Percentiles rank a stretch among this genome's conserved stretches.
Conservation (phyloP, 345 rosid genomes). For the Xanthoceras sorbifolium region DNA sequence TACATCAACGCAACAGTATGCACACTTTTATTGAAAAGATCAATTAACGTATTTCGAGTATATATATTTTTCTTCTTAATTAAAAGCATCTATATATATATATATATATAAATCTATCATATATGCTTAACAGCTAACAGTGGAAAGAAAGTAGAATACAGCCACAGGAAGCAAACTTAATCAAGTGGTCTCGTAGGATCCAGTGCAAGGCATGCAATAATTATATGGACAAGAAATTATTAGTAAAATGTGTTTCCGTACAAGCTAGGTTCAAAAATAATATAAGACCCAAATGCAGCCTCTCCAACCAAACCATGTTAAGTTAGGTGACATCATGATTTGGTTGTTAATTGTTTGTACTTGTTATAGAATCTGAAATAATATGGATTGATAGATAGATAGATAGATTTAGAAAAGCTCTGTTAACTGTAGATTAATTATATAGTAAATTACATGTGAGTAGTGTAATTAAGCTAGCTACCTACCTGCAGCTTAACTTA, state of each 20-base stretch:
- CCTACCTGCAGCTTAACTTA: neutral
- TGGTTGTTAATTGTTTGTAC: neutral
- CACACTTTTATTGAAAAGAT: no score
- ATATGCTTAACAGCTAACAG: neutral
- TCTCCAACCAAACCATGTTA: constrained; percentile 2
- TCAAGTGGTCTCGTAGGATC: neutral
- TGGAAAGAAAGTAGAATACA: neutral
- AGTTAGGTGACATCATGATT: constrained; percentile 20
- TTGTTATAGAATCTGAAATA: neutral
- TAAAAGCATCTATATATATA: no score
- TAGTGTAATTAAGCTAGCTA: neutral
- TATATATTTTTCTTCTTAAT: no score
- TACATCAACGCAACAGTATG: neutral
- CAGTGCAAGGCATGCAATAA: neutral
- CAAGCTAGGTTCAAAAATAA: no score
- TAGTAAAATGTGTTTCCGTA: neutral
- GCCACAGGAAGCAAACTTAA: neutral
- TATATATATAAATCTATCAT: no score
- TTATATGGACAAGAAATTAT: neutral
- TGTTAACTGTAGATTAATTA: neutral
- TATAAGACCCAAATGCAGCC: neutral
- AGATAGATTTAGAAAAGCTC: constrained; percentile 2
- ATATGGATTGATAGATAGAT: neutral
- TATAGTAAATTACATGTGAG: neutral
- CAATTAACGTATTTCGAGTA: no score